A percentile compares a stretch with the other conserved stretches of the same genome.
Conservation (phyloP, 805 yeast species). For the Schwanniomyces yamadae region DNA sequence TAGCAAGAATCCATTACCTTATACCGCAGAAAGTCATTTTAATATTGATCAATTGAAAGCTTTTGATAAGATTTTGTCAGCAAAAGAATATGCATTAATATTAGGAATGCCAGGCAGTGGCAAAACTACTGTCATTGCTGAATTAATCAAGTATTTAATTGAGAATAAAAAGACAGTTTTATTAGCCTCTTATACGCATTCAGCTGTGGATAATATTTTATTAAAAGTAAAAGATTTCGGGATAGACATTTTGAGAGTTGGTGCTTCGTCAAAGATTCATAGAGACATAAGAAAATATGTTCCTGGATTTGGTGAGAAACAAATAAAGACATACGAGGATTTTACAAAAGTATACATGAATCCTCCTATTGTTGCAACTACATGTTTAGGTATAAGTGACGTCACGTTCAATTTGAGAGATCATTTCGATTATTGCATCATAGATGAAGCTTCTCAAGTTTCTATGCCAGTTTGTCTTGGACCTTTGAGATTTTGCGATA, state of each 20-base stretch:
- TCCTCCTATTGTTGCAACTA: slow-evolving; percentile 81
- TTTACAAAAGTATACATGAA: slow-evolving; percentile 47
- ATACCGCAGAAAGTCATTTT: slow-evolving; percentile 28
- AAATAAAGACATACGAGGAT: slow-evolving; percentile 42
- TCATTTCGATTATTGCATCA: slow-evolving; percentile 85
- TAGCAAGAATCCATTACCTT: slow-evolving; percentile 21
- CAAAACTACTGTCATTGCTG: slow-evolving; percentile 68
- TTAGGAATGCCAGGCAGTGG: slow-evolving; percentile 99
- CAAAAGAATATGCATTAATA: slow-evolving; percentile 75
- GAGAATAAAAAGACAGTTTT: slow-evolving; percentile 64
- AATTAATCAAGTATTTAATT: slow-evolving; percentile 62
- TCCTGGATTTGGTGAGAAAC: slow-evolving; percentile 38
- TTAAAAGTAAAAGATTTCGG: slow-evolving; percentile 54
- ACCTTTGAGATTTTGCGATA: slow-evolving; percentile 73
- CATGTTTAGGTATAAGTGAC: slow-evolving; percentile 76
- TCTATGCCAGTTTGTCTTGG: slow-evolving; percentile 90
- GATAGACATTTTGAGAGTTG: slow-evolving; percentile 61
- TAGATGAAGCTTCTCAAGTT: slow-evolving; percentile 96
- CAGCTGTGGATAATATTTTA: slow-evolving; percentile 93
- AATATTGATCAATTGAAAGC: slow-evolving; percentile 76
- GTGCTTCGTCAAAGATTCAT: slow-evolving; percentile 59
- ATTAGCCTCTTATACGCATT: slow-evolving; percentile 85
- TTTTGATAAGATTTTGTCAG: slow-evolving; percentile 57
- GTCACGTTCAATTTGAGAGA: slow-evolving; percentile 52
- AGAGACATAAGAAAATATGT: slow-evolving; percentile 55